Evolutionary conservation across 306 rosid species (phyloP).

Genomic region (Delonix regia): DNA sequence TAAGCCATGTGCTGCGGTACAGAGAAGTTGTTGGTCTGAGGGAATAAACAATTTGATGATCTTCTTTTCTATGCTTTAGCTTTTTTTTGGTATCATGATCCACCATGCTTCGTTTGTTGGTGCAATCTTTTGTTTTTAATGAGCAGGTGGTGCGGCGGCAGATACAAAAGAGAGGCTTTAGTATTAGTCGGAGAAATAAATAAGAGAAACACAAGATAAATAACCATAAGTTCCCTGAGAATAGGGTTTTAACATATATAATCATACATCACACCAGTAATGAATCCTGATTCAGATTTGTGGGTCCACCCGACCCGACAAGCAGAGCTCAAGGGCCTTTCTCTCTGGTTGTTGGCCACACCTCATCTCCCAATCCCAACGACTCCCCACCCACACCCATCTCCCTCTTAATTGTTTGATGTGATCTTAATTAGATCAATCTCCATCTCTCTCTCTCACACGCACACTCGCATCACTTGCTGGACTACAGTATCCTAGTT

Average conservation of each 20-base stretch:
- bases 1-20: slow-evolving; percentile 1
- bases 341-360: slow-evolving; percentile 68
- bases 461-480: slow-evolving; percentile 37
- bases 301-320: slow-evolving; percentile 76
- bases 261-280: slow-evolving; percentile 67
- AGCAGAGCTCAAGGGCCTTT: slow-evolving; percentile 52
- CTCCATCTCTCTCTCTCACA: slow-evolving; percentile 22
- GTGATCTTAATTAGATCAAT: slow-evolving; percentile 46
- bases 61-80: not conserved
- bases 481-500: slow-evolving; percentile 45
- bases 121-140: not conserved
- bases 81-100: not conserved
- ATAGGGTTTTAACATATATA: slow-evolving; percentile 47
- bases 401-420: slow-evolving; percentile 43
- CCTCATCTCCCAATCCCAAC: slow-evolving; percentile 63
- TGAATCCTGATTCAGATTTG: slow-evolving; percentile 88
- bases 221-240: slow-evolving; percentile 40
- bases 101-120: not conserved
- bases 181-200: slow-evolving; percentile 32
- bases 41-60: not conserved
- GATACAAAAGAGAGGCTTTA: slow-evolving; percentile 38
- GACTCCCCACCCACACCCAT: slow-evolving; percentile 55
- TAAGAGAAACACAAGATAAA: slow-evolving; percentile 31
- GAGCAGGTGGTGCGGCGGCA: no score
- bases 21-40: not conserved